Percentiles rank a stretch among this genome's conserved stretches.
These are phyloP conservation scores for Leptographium galeiforme DNA, from an alignment of 2,329 filamentous ascomycete species.

Conservation along the genomic window DNA sequence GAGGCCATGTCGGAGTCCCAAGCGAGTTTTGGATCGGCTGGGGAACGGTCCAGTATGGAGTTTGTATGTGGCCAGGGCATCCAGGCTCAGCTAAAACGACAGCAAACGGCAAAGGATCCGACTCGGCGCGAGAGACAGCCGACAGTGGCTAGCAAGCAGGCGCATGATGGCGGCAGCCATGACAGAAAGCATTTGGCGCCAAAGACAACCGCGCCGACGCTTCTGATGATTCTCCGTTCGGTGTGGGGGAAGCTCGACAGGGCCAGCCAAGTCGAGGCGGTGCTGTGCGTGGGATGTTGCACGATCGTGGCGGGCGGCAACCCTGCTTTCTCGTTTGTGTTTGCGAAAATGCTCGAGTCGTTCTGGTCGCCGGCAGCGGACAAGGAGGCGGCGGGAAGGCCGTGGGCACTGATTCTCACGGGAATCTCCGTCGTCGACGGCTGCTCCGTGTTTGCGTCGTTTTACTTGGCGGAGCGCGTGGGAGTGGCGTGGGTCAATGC, in stretches of 20 bases:
- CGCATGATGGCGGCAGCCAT: too few relatives aligned
- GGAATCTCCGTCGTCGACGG: conserved; percentile 56
- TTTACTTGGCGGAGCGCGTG: conserved; percentile 57
- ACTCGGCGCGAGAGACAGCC: not conserved
- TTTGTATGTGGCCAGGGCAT: conserved; percentile 4
- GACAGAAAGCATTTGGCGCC: not conserved
- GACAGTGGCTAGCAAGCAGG: not conserved
- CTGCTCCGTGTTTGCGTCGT: conserved; percentile 47
- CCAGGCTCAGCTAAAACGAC: conserved; percentile 4
- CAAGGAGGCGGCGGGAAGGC: conserved; percentile 33
- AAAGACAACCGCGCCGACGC: not conserved
- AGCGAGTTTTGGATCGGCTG: not conserved
- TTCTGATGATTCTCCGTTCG: conserved; percentile 23
- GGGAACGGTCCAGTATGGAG: conserved; percentile 2
- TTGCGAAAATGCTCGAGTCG: conserved; percentile 57
- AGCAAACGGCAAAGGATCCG: not conserved
- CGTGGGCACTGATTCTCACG: conserved; percentile 59
- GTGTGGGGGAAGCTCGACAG: conserved; percentile 53
- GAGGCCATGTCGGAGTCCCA: not conserved
- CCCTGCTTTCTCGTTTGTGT: conserved; percentile 62
- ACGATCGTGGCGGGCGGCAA: conserved; percentile 47
- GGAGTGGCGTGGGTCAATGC: conserved; percentile 67
- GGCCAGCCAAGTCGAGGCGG: conserved; percentile 37
- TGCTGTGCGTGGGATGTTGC: conserved; percentile 47
- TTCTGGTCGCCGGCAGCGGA: conserved; percentile 42